Evolutionary conservation across 1,284 basidiomycete genomes (phyloP).

Genomic region (Serendipita sp.): DNA sequence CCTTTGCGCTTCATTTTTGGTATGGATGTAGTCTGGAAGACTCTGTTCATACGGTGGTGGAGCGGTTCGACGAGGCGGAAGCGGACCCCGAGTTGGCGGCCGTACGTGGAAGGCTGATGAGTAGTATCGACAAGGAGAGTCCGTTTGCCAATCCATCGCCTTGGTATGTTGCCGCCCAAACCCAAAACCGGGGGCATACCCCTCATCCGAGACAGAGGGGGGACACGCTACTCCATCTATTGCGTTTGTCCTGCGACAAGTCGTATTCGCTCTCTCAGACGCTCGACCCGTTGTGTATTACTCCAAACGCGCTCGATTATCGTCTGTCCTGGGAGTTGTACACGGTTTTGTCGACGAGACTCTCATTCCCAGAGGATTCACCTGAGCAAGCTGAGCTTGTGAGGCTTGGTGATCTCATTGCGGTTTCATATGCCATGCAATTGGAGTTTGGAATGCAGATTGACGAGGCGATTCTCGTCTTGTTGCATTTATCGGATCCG

Average conservation of each 20-base stretch:
- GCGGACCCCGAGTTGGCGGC: not conserved
- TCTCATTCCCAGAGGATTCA: slow-evolving; percentile 22
- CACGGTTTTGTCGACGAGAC: slow-evolving; percentile 55
- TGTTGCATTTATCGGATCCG: slow-evolving; percentile 75
- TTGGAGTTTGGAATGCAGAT: slow-evolving; percentile 71
- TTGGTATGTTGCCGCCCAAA: slow-evolving; percentile 40
- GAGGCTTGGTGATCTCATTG: slow-evolving; percentile 68
- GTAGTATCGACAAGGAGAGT: slow-evolving; percentile 21
- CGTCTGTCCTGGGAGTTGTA: slow-evolving; percentile 90
- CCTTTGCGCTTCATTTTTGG: slow-evolving; percentile 87
- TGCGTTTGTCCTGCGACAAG: slow-evolving; percentile 64
- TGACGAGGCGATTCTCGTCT: slow-evolving; percentile 77
- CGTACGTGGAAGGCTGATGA: slow-evolving; percentile 22
- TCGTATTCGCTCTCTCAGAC: slow-evolving; percentile 47
- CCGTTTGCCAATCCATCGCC: slow-evolving; percentile 36
- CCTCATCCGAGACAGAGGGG: slow-evolving; percentile 23
- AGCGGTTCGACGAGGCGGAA: slow-evolving; percentile 41
- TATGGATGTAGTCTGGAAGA: slow-evolving; percentile 66
- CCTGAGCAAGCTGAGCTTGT: slow-evolving; percentile 30
- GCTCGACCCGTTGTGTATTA: slow-evolving; percentile 56
- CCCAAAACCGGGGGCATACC: slow-evolving; percentile 16
- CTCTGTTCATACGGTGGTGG: slow-evolving; percentile 55
- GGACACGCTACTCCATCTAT: slow-evolving; percentile 75
- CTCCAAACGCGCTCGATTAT: slow-evolving; percentile 63
- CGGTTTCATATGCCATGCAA: slow-evolving; percentile 76